Percentiles rank a stretch among this genome's conserved stretches.
phyloP scores from a whole-genome alignment of 805 yeast species.

The Scheffersomyces coipomensis region DNA sequence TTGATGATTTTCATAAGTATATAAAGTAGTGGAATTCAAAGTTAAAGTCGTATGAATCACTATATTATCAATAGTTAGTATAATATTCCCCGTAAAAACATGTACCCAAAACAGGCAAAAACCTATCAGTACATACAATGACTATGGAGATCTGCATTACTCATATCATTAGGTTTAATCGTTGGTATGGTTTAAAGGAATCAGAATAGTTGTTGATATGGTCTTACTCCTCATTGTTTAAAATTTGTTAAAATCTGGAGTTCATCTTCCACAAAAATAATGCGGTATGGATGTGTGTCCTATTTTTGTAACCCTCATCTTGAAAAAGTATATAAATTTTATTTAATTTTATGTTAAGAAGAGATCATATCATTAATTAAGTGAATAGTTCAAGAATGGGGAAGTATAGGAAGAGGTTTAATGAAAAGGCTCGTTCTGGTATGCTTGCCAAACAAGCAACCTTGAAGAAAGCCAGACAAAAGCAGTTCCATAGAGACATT shows the following conservation, averaged over 20 bases:
- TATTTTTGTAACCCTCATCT: not conserved
- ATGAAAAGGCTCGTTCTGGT: constrained; percentile 84
- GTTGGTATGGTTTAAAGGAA: no score
- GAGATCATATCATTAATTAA: not conserved
- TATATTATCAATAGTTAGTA: constrained; percentile 15
- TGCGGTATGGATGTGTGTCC: not conserved
- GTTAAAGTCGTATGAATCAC: constrained; percentile 51
- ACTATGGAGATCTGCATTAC: constrained; percentile 7
- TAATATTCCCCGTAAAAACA: not conserved
- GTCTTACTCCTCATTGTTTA: no score
- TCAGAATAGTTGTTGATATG: no score
- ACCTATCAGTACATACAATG: constrained; percentile 7
- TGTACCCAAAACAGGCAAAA: not conserved
- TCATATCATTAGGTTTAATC: not conserved
- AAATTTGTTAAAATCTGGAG: constrained; percentile 1
- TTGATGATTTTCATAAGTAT: constrained; percentile 52
- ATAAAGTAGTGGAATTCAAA: constrained; percentile 57
- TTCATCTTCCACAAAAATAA: no score
- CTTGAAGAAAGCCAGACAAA: constrained; percentile 64
- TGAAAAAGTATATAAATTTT: not conserved
- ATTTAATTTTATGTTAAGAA: constrained; percentile 2
- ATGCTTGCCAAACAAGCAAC: constrained; percentile 78
- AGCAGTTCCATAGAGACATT: constrained; percentile 54
- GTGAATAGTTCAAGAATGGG: constrained; percentile 72
- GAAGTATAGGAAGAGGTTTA: constrained; percentile 74